These are phyloP conservation scores for Fagopyrum tataricum DNA, from an alignment of 148 eudicot species.

Conservation along the genomic window DNA sequence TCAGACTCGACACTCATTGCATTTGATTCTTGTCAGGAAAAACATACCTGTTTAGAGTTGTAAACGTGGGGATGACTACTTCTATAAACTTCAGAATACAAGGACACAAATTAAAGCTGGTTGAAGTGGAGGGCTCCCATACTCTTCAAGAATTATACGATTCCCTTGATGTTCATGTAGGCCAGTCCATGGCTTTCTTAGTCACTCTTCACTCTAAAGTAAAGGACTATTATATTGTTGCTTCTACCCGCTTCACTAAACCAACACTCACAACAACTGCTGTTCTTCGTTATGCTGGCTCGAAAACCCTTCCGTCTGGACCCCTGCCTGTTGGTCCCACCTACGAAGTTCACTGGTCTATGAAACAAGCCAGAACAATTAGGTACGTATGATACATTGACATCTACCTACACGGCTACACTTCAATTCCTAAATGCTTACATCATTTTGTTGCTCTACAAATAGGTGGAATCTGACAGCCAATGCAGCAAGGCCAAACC, in stretches of 20 bases:
- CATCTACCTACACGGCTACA: no score
- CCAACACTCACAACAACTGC: constrained; percentile 40
- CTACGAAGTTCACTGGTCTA: constrained; percentile 69
- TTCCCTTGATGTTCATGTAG: constrained; percentile 70
- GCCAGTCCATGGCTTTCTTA: constrained; percentile 69
- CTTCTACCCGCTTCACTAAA: constrained; percentile 61
- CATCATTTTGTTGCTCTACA: neutral
- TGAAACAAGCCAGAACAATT: constrained; percentile 83
- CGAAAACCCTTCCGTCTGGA: constrained; percentile 26
- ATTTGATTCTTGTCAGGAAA: constrained; percentile 25
- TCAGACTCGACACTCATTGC: no score
- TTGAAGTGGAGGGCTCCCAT: constrained; percentile 80
- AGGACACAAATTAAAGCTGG: constrained; percentile 47
- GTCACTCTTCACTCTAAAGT: constrained; percentile 31
- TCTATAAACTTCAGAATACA: constrained; percentile 77
- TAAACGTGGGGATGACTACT: constrained; percentile 50
- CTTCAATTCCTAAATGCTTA: no score
- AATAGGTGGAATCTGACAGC: constrained; percentile 72
- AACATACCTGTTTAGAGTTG: constrained; percentile 63
- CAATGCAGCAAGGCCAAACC: constrained; percentile 86
- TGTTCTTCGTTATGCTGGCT: constrained; percentile 45
- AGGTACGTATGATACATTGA: constrained; percentile 31
- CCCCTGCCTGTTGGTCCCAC: constrained; percentile 65
- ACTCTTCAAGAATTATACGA: constrained; percentile 61
- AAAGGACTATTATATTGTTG: constrained; percentile 68